Evolutionary conservation across 805 yeast genomes (phyloP), one percentile per base, ranked within the genome.

Genomic region (Candida michaelii): DNA sequence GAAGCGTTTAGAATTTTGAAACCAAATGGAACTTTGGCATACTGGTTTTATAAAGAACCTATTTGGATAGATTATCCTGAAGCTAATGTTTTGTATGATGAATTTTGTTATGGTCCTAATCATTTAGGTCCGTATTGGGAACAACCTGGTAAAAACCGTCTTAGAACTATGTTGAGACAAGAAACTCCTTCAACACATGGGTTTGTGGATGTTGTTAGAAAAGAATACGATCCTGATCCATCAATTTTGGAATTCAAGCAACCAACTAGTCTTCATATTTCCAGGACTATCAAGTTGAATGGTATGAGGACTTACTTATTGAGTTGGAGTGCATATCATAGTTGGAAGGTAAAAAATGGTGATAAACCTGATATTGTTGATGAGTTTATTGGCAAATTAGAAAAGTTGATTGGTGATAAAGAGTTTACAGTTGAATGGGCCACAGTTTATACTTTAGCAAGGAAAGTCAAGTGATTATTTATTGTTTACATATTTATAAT

Each of bases 11-110:
- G 77, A 4, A 64, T 79, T 11, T 66, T 88, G 45, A 75, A 74
- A 39, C 73, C 77, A 1, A 69, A 71, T 15, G 95, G 93, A 1
- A 82, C 89, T 0, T 56, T 89, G 36, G 84, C 89, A 0, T 77
- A 78, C 51, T 89, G 91, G 85, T 85, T 86, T 3, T 89, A 89
- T 55, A 80, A 76, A 30, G 95, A 89, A 52, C 87, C 89, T 0
- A 66, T 77, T 0, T 78, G 82, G 63, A 71, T 43, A 9, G 58
- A 56, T 27, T 60, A 52, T 40, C 41, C 50, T 71, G 66, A 67
- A 31, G 82, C 85, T 1, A 82, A 84, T 48, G 68, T 71, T 30
- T 57, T 83, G 5, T 72, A 79, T 37, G 52, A 63, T 23, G 74
- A 17, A 11, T 40, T 40, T 32, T 44, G 48, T 24, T 47, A 47